phyloP scores from a whole-genome alignment of 805 yeast genomes.

The Candida qinlingensis region DNA sequence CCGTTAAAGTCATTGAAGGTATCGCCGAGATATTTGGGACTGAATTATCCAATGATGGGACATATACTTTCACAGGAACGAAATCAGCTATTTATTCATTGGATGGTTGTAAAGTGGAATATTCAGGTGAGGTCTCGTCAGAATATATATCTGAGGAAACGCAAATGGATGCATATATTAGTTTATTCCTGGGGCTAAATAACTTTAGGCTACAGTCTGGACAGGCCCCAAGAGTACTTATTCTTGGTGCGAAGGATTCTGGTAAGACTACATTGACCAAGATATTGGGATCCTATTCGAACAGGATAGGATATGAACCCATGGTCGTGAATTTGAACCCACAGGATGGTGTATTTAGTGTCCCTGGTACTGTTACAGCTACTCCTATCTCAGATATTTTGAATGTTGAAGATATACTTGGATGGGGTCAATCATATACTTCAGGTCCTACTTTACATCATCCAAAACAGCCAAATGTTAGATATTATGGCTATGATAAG shows the following conservation, averaged over 20 bases:
- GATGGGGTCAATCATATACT: constrained; percentile 74
- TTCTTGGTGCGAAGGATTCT: constrained; percentile 64
- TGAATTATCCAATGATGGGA: constrained; percentile 72
- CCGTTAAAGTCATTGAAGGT: constrained; percentile 56
- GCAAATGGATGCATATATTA: constrained; percentile 56
- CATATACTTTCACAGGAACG: constrained; percentile 50
- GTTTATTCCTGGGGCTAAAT: constrained; percentile 74
- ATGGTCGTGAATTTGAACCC: constrained; percentile 79
- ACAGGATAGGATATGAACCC: constrained; percentile 64
- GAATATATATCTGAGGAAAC: constrained; percentile 73
- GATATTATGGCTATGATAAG: constrained; percentile 67
- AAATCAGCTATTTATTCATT: constrained; percentile 54
- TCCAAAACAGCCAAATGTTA: constrained; percentile 86
- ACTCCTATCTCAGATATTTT: constrained; percentile 76
- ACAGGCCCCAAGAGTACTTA: constrained; percentile 45
- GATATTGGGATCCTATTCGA: constrained; percentile 68
- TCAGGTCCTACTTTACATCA: constrained; percentile 73
- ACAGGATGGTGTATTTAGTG: constrained; percentile 55
- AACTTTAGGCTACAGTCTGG: constrained; percentile 32
- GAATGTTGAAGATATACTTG: constrained; percentile 58
- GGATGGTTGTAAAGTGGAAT: constrained; percentile 54
- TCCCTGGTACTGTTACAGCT: constrained; percentile 84
- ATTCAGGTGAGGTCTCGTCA: constrained; percentile 35
- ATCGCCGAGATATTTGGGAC: constrained; percentile 90
- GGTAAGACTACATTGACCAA: constrained; percentile 81